Evolutionary conservation across 75 land plant species (phyloP), one percentile per base, ranked within the genome.

Genomic region (Picea glauca): DNA sequence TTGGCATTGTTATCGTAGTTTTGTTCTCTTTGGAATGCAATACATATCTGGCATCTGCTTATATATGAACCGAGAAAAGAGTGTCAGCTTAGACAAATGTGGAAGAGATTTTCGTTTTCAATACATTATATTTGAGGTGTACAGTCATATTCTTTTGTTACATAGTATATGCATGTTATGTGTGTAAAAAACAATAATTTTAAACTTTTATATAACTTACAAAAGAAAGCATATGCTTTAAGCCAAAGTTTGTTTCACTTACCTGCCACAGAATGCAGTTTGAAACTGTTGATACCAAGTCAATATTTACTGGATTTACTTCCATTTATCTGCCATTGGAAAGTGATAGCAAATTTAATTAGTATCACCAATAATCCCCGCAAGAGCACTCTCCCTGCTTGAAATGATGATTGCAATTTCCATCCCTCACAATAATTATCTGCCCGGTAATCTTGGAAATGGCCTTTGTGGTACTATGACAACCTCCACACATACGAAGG

Each of bases 391-490:
- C 68, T 33, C 68, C 68, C 13, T 35, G 18, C 15, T 7, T 13
- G 38, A 65, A 65, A 65, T 65, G 68, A 33, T 65, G 68, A 15
- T 31, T 65, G 33, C 38, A 65, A 14, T 65, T 33, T 3, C 1
- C 38, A 65, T 65, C 40, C 18, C 68, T 65, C 38, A 33, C 68
- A 65, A 65, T 13, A 65, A 65, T 23, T 65, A 31, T 65, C 33
- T 32, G 14, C 40, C 68, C 68, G 15, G 40, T 65, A 72, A 78
- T 20, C 46, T 66, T 66, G 32, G 80, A 78, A 11, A 70, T 68
- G 21, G 50, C 67, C 76, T 78, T 78, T 9, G 77, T 68, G 6
- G 18, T 78, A 68, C 23, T 78, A 43, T 78, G 77, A 78, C 80
- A 78, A 38, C 18, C 80, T 18, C 75, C 33, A 20, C 80, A 78